Evolutionary conservation across 306 rosid genomes (phyloP).

Genomic region (Alnus glutinosa): DNA sequence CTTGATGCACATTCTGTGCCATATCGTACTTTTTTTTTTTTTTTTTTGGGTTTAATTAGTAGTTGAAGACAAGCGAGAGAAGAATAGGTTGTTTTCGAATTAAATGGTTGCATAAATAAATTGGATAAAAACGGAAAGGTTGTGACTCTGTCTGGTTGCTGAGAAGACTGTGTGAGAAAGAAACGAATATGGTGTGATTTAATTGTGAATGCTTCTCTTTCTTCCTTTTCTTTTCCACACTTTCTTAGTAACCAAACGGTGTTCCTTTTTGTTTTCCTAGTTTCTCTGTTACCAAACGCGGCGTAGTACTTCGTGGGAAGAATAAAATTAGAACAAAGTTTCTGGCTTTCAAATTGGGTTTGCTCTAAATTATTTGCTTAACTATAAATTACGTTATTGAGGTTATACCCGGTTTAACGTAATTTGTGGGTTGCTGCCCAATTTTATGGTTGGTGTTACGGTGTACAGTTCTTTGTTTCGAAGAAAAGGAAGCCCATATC

Average conservation of each 20-base stretch:
- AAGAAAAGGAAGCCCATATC: conserved; percentile 78
- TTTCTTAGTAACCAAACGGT: background rate
- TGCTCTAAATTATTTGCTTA: background rate
- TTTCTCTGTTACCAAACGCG: background rate
- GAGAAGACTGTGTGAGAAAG: background rate
- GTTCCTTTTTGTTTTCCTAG: background rate
- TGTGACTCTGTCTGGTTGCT: background rate
- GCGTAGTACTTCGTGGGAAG: background rate
- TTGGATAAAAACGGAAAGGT: background rate
- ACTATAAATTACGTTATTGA: background rate
- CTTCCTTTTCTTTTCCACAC: conserved; percentile 6
- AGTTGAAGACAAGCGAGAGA: background rate
- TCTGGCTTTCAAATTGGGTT: background rate
- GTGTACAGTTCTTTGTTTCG: conserved; percentile 69
- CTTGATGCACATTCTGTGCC: background rate
- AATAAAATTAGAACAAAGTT: background rate
- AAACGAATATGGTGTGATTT: background rate
- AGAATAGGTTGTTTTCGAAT: background rate
- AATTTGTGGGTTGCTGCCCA: conserved; percentile 12
- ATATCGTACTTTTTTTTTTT: too few relatives aligned
- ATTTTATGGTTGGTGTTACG: background rate
- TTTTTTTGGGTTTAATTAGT: background rate
- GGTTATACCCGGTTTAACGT: background rate
- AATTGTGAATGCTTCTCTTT: background rate
- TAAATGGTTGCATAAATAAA: background rate